Evolutionary conservation across 257 asterid species (phyloP).

Genomic region (Asclepias syriaca): DNA sequence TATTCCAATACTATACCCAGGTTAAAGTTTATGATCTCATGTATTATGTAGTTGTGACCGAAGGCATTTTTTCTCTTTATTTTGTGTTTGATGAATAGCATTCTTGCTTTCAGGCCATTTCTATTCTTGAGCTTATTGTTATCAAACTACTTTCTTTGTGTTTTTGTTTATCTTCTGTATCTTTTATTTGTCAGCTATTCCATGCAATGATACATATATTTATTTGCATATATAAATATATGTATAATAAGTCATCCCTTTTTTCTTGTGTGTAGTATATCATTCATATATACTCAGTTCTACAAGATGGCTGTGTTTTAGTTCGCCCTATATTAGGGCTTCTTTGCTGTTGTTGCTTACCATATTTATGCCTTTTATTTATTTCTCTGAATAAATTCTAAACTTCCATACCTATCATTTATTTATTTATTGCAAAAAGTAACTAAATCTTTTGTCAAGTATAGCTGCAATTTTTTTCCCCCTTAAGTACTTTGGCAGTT

Average conservation of each 20-base stretch:
- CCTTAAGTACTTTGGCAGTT: neutral
- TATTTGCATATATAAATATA: neutral
- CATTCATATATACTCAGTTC: neutral
- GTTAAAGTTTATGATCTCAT: slow-evolving; percentile 27
- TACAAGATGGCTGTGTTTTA: neutral
- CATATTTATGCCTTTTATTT: neutral
- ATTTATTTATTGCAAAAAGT: neutral
- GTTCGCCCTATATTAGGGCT: neutral
- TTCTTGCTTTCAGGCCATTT: neutral
- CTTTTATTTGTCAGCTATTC: neutral
- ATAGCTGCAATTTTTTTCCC: neutral
- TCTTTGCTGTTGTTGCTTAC: neutral
- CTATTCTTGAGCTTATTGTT: neutral
- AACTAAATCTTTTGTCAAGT: neutral
- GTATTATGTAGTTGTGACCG: neutral
- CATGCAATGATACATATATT: neutral
- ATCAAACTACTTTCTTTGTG: neutral
- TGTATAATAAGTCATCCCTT: neutral
- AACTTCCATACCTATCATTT: neutral
- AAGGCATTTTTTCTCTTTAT: slow-evolving; percentile 5
- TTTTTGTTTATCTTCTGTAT: neutral
- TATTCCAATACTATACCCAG: slow-evolving; percentile 81
- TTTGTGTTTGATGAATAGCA: neutral
- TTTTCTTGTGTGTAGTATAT: neutral
- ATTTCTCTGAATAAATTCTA: neutral